phyloP scores from a whole-genome alignment of 2,329 filamentous ascomycete genomes.

The Emydomyces testavorans region DNA sequence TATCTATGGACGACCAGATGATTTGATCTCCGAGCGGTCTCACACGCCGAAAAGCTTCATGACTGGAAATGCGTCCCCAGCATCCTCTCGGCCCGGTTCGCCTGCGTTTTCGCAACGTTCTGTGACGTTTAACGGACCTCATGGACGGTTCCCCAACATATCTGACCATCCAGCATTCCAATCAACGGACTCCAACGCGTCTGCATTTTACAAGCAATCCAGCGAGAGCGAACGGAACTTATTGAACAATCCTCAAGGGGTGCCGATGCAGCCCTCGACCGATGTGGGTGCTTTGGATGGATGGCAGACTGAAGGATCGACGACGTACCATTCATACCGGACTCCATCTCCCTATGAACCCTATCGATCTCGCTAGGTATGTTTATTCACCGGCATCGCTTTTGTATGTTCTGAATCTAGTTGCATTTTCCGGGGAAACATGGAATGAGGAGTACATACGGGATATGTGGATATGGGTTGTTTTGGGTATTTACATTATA shows the following conservation, averaged over 20 bases:
- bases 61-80: conserved; percentile 27
- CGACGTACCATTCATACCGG: conserved; percentile 5
- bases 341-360: conserved; percentile 16
- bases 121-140: conserved; percentile 18
- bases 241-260: conserved; percentile 28
- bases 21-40: conserved; percentile 36
- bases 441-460: background rate
- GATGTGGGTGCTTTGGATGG: conserved; percentile 22
- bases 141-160: conserved; percentile 17
- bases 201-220: conserved; percentile 25
- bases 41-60: conserved; percentile 32
- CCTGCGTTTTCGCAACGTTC: conserved; percentile 27
- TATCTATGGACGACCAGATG: conserved; percentile 37
- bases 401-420: conserved; percentile 3
- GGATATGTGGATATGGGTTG: conserved; percentile 1
- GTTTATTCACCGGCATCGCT: background rate
- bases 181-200: conserved; percentile 19
- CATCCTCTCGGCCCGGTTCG: conserved; percentile 32
- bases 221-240: conserved; percentile 34
- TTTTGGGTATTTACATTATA: conserved; percentile 4
- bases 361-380: conserved; percentile 13
- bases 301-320: conserved; percentile 24
- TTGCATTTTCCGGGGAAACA: conserved; percentile 9
- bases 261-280: conserved; percentile 15
- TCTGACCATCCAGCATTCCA: conserved; percentile 31